Conservation (phyloP, 495 filamentous ascomycete genomes). For the Rostrohypoxylon terebratum region DNA sequence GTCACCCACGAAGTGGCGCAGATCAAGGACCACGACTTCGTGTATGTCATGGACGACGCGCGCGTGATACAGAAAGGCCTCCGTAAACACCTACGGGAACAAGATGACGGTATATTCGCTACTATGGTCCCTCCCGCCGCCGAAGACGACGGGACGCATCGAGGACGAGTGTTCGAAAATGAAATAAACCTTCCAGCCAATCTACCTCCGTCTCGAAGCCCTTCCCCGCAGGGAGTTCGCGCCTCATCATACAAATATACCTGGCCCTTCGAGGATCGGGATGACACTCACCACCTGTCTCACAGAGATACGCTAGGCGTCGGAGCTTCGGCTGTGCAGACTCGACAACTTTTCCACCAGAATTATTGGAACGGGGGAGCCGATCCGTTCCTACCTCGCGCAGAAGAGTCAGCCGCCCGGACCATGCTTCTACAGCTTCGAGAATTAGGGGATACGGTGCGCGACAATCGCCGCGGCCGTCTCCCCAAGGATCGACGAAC, state of each 20-base stretch:
- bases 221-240: conserved; percentile 8
- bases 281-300: conserved; percentile 6
- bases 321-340: not conserved
- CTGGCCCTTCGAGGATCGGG: conserved; percentile 22
- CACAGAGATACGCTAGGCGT: conserved; percentile 12
- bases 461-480: conserved; percentile 22
- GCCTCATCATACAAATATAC: conserved; percentile 24
- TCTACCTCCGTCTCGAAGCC: conserved; percentile 26
- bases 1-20: conserved; percentile 92
- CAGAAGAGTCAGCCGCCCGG: not conserved
- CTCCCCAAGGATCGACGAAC: conserved; percentile 13
- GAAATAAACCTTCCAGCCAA: conserved; percentile 15
- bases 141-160: not conserved
- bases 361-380: not conserved
- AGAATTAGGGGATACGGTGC: conserved; percentile 36
- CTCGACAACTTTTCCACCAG: not conserved
- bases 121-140: conserved; percentile 24
- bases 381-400: not conserved
- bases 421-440: conserved; percentile 26
- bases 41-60: conserved; percentile 84
- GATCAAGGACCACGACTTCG: conserved; percentile 77
- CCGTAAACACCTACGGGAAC: conserved; percentile 50
- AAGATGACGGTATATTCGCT: conserved; percentile 51
- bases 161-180: not conserved
- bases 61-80: conserved; percentile 75